Evolutionary conservation across 2,329 filamentous ascomycete genomes (phyloP), one percentile per base, ranked within the genome.

Genomic region (Exutisphaerella laricina): DNA sequence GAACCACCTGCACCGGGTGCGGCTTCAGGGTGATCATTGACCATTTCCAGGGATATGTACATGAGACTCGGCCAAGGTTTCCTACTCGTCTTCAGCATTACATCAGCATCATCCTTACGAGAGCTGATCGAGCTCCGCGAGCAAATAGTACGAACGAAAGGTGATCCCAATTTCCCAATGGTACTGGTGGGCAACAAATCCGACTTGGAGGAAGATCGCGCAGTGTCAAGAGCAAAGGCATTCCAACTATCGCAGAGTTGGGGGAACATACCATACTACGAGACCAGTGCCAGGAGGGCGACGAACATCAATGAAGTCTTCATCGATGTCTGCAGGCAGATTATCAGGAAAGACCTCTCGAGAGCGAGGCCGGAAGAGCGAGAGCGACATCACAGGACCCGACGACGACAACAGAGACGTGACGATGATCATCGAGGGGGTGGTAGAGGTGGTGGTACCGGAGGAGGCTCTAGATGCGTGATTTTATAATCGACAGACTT

Each of bases 51-150:
- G 61, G 86, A 92, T 62, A 73, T 90, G 33, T 92, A 94, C 71
- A 94, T 95, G 86, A 92, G 92, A 63, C 86, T 88, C 28, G 88
- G 88, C 42, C 87, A 94, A 68, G 88, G 88, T 0, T 95, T 95
- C 64, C 77, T 95, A 42, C 76, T 95, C 26, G 88, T 94, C 45
- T 95, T 94, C 69, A 90, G 85, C 67, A 94, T 94, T 61, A 90
- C 87, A 13, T 92, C 86, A 49, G 73, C 77, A 48, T 85, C 85
- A 23, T 94, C 87, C n/a, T 74, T 95, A 29, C 78, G 81, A 56
- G 88, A 95, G 66, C 77, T 95, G 21, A 76, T 79, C 55, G 83
- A 85, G 56, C 74, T 95, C 30, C 83, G 87, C 38, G 87, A 94
- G 59, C 87, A 94, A 66, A 94, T 95, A 51, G 83, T 88, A 48